Conservation (phyloP, 257 asterid species). For the Fraxinus cuspidata region DNA sequence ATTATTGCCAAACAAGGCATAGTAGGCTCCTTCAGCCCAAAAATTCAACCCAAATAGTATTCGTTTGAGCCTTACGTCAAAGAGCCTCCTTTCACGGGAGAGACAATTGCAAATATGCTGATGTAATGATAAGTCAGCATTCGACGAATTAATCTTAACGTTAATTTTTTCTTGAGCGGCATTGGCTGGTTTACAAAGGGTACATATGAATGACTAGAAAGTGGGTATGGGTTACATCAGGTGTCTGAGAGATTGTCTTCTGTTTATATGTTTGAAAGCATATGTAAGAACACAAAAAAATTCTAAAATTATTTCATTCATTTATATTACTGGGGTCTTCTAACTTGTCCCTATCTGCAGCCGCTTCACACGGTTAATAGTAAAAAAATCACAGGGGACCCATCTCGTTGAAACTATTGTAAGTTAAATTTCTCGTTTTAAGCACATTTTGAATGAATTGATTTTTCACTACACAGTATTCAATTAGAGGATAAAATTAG, state of each 20-base stretch:
- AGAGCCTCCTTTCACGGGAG: too few relatives aligned
- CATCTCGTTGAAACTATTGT: not conserved
- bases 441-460: not conserved
- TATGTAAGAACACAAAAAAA: not conserved
- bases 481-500: too few relatives aligned
- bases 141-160: too few relatives aligned
- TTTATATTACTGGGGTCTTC: not conserved
- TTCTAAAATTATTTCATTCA: not conserved
- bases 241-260: not conserved
- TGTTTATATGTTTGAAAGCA: not conserved
- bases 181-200: too few relatives aligned
- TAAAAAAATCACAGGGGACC: not conserved
- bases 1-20: too few relatives aligned
- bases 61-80: too few relatives aligned
- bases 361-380: not conserved
- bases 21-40: too few relatives aligned
- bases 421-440: not conserved
- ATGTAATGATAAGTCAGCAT: too few relatives aligned
- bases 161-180: too few relatives aligned
- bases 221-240: conserved; percentile 19
- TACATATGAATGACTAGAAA: not conserved
- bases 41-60: too few relatives aligned
- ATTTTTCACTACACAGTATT: too few relatives aligned
- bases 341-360: not conserved
- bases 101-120: too few relatives aligned